Base-by-base conservation (phyloP, 352 stramenopile species). In the Globisporangium irregulare region DNA sequence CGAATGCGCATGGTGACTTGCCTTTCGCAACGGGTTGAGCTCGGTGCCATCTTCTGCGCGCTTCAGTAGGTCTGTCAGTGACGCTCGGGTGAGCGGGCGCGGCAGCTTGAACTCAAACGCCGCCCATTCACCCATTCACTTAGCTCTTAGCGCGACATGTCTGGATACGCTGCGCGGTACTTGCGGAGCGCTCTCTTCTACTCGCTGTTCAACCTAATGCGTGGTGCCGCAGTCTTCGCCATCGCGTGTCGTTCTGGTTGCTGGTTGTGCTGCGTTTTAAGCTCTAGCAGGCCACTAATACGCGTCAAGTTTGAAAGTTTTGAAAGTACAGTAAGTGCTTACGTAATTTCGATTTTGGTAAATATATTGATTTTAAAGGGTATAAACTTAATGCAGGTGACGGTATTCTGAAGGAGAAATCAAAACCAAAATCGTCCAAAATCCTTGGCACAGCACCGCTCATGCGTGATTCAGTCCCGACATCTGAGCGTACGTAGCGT, bases 321-420 rank as follows among this genome's bases (percentile, higher is more conserved):
- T 24, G 22, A 24, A 24, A 24, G n/a, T 54, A 29, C 22, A 20
- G n/a, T 32, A 56, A 32, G 5, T 56, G 50, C 8, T 56, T 56
- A 20, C 22, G 50, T 32, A 56, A 32, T 32, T 56, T 29, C 22
- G 50, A 56, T 32, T 34, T 56, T 29, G 2, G 2, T 0, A 0
- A 32, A 18, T 24, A 56, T 56, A 34, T 56, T 8, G 50, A 56
- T 56, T 56, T 34, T 20, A 24, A 56, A 56, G 50, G 50, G 50
- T 56, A 56, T 56, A 20, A 29, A 0, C 50, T 56, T 8, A 32
- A 9, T 56, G 50, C 50, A 18, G 22, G 50, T 32, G 50, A 32
- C 50, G 50, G 20, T 56, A 56, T 56, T 56, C 50, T 56, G 50
- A 56, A 32, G 50, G 50, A 56, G 50, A 29, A 29, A 32, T 32